Base-by-base conservation (phyloP, 2,329 filamentous ascomycete species). In the Alternaria metachromatica region DNA sequence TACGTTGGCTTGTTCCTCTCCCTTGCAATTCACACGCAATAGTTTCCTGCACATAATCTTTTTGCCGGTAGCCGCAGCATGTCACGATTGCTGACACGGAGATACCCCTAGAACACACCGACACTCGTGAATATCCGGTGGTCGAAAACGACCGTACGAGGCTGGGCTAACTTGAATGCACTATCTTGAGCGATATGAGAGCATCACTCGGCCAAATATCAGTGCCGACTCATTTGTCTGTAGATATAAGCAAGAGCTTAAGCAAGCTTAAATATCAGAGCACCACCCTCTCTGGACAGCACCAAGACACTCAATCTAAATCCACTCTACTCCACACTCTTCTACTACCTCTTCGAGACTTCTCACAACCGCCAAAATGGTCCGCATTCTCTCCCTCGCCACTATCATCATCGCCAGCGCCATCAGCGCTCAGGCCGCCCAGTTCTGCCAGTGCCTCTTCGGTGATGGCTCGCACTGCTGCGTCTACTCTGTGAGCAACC, bases 401-500 rank as follows among this genome's bases (percentile, higher is more conserved):
- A 37, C 58, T 46, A 26, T 60, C n/a, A n/a, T 60, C 13, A 45
- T 60, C 15, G 41, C 58, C 28, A 46, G 26, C 41, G 49, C 58
- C 50, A 46, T 60, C 41, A 55, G 20, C 23, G 28, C 58, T 5
- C 41, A 60, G 41, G 58, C 58, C 26, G 49, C 58, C n/a, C n/a
- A 33, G n/a, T 55, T 15, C 26, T 60, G 58, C 50, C 58, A 60
- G 50, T 60, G 58, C 21, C 58, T 60, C 23, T 60, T 55, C 43
- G 6, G 11, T 11, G 43, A 60, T 28, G 58, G 43, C 41, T 60
- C 58, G 26, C 58, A 60, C 50, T 60, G 58, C 50, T 60, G 58
- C 58, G 41, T 55, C 8, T 46, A 46, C 58, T 25, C 25, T 3
- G 57, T 59, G 41, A 59, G 49, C 13, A 54, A 54, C 5, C 21